phyloP scores from a whole-genome alignment of 345 rosid genomes.

The Luvunga scandens region DNA sequence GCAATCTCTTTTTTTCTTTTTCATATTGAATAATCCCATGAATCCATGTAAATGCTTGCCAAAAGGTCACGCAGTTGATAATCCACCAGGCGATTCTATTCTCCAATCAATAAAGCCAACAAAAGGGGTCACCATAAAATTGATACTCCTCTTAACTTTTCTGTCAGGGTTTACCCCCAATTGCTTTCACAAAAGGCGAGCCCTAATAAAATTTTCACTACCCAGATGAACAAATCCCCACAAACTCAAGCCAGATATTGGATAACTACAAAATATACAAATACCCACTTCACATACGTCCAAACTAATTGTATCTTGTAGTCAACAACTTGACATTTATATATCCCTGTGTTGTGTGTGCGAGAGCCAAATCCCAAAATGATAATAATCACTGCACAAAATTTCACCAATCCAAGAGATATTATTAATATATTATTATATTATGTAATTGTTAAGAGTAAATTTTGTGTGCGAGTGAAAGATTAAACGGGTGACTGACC shows the following conservation, averaged over 20 bases:
- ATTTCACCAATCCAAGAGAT: too few species aligned
- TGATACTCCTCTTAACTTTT: slow-evolving; percentile 14
- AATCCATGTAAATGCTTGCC: not conserved
- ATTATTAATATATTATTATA: too few species aligned
- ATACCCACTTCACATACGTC: not conserved
- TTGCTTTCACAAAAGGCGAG: not conserved
- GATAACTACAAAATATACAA: not conserved
- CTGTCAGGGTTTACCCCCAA: slow-evolving; percentile 1
- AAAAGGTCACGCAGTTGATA: slow-evolving; percentile 1
- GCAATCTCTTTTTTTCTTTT: slow-evolving; percentile 1
- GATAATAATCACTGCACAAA: too few species aligned
- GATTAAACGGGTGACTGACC: not conserved
- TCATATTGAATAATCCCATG: slow-evolving; percentile 11
- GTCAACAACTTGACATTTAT: too few species aligned
- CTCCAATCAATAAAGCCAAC: slow-evolving; percentile 19
- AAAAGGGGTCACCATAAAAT: slow-evolving; percentile 11
- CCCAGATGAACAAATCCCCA: slow-evolving; percentile 2
- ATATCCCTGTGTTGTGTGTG: too few species aligned
- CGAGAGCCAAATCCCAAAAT: too few species aligned
- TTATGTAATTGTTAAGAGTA: too few species aligned
- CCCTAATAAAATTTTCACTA: not conserved
- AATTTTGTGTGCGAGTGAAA: too few species aligned
- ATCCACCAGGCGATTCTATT: slow-evolving; percentile 10
- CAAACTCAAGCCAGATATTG: not conserved
- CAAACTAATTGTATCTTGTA: not conserved